Conservation (phyloP, 2,329 filamentous ascomycete species). For the Fusarium subglutinans region DNA sequence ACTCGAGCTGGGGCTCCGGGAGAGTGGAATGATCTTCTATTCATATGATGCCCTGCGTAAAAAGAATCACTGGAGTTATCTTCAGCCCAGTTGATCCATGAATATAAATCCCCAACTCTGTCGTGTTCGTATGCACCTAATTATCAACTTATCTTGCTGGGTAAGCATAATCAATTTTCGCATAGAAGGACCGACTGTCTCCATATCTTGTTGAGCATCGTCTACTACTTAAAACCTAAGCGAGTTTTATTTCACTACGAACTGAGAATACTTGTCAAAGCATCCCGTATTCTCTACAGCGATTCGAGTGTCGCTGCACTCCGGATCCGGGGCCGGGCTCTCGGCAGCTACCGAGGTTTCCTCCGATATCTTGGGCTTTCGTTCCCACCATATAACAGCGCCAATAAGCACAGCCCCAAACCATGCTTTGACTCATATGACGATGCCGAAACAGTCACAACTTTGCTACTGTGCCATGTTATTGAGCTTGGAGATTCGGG, state of each 20-base stretch:
- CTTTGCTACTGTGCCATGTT: not conserved
- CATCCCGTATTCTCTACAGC: not conserved
- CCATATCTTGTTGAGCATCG: not conserved
- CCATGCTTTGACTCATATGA: not conserved
- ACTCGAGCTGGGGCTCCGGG: not conserved
- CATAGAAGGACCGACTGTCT: not conserved
- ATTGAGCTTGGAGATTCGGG: not conserved
- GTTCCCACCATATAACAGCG: not conserved
- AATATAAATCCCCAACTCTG: not conserved
- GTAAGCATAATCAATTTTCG: not conserved
- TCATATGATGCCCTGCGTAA: not conserved
- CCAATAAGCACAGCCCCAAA: slow-evolving; percentile 23
- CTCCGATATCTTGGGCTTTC: slow-evolving; percentile 16
- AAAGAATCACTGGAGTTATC: not conserved
- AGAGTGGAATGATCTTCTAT: not conserved
- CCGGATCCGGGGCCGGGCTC: slow-evolving; percentile 21
- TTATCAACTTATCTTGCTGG: not conserved
- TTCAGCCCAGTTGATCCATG: not conserved
- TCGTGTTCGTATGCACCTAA: not conserved
- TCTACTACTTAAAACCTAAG: not conserved
- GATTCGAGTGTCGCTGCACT: not conserved
- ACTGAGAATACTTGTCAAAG: not conserved
- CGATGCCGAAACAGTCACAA: not conserved
- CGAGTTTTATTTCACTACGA: not conserved
- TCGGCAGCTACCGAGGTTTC: slow-evolving; percentile 24